Base-by-base conservation (phyloP, 1,284 basidiomycete species). In the Puccinia triticina region DNA sequence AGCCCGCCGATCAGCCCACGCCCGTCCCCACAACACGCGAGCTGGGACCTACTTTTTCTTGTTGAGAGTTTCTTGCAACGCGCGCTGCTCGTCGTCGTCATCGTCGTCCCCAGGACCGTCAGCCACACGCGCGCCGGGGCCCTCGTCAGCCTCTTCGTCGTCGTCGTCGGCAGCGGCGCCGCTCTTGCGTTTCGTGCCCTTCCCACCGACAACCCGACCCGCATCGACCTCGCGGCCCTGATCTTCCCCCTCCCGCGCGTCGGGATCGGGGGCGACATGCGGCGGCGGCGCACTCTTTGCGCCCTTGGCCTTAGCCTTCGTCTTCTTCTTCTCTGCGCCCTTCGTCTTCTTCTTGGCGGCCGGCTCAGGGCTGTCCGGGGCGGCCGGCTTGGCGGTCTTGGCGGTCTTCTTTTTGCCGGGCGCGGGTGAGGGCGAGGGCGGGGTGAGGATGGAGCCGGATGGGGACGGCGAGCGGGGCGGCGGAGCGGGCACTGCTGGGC, bases 31-130 rank as follows among this genome's bases (percentile, higher is more conserved):
- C n/a, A n/a, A n/a, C n/a, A n/a, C n/a, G n/a, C n/a, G 18, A 37
- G 37, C n/a, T n/a, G 55, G 34, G 37, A 57, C 73, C 1, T 5
- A 75, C 73, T 75, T 75, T 75, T 75, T 75, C 34, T 29, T 75
- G 23, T 37, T 75, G 0, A 46, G 12, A 21, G 53, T 75, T 75
- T 59, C 73, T 40, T 40, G 40, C 50, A 37, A 21, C 16, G 14
- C 48, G 23, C 7, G 26, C 5, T 21, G 5, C 11, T 23, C 50
- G 29, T 26, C 69, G 23, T 11, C 69, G 2, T 29, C 40, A 1
- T 29, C 29, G 10, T 46, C 50, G 14, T 26, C 14, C 0, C 21
- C 46, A 5, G n/a, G 26, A 26, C 4, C 7, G 4, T n/a, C 32
- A 61, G 57, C 7, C 32, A n/a, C 7, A 26, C 5, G 16, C 2